phyloP scores from a whole-genome alignment of 805 yeast genomes.

The Hemisphaericaspora nanyangensis region DNA sequence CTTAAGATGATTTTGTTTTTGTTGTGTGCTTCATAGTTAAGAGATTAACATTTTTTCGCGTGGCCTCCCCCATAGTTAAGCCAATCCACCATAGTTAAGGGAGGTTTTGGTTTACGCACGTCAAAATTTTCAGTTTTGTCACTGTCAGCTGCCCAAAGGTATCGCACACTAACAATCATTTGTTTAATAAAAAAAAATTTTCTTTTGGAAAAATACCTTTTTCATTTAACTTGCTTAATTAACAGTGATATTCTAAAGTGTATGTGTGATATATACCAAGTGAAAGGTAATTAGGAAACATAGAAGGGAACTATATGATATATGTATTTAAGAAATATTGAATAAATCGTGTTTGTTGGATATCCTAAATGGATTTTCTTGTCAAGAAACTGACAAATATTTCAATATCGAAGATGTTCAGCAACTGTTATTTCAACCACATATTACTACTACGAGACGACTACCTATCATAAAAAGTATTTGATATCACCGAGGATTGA shows the following conservation, averaged over 20 bases:
- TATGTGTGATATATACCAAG: constrained; percentile 8
- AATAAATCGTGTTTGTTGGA: too few relatives aligned
- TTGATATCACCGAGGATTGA: too few relatives aligned
- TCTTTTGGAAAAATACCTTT: constrained; percentile 5
- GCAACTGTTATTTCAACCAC: too few relatives aligned
- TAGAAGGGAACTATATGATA: neutral
- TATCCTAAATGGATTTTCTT: too few relatives aligned
- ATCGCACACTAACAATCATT: neutral
- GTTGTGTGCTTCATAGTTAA: too few relatives aligned
- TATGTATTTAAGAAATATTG: too few relatives aligned
- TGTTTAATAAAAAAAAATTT: constrained; percentile 7
- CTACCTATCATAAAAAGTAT: too few relatives aligned
- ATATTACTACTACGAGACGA: too few relatives aligned
- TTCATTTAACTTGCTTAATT: constrained; percentile 4
- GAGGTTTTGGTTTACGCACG: neutral
- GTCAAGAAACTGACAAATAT: too few relatives aligned
- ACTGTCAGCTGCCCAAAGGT: neutral
- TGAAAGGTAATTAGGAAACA: constrained; percentile 1
- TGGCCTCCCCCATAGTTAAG: neutral
- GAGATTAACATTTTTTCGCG: too few relatives aligned
- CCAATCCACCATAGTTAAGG: neutral
- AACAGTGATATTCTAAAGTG: constrained; percentile 11
- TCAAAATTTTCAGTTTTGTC: neutral
- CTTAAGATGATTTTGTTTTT: too few relatives aligned
- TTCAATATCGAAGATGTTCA: too few relatives aligned